Evolutionary conservation across 2,329 filamentous ascomycete species (phyloP).

Genomic region (Penicillium polonicum): DNA sequence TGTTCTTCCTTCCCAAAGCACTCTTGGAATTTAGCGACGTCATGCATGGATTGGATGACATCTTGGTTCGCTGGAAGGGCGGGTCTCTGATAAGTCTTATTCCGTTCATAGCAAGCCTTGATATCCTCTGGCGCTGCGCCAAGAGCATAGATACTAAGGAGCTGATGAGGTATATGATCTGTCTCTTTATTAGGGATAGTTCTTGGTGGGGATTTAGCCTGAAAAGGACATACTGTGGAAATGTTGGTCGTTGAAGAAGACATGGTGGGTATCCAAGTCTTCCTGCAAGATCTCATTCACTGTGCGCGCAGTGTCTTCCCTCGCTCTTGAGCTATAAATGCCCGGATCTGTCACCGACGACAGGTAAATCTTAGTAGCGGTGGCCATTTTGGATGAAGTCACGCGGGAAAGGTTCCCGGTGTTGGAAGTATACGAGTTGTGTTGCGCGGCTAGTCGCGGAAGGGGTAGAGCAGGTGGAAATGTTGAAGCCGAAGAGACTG

Average conservation of each 20-base stretch:
- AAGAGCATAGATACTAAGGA: slow-evolving; percentile 74
- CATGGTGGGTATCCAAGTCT: slow-evolving; percentile 71
- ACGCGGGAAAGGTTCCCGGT: background rate
- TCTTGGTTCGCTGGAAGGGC: slow-evolving; percentile 48
- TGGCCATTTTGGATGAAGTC: slow-evolving; percentile 45
- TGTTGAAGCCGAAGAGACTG: background rate
- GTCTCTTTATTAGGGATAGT: slow-evolving; percentile 5
- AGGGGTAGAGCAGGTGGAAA: background rate
- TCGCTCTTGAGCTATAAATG: slow-evolving; percentile 49
- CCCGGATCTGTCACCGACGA: slow-evolving; percentile 43
- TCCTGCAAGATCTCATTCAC: slow-evolving; percentile 69
- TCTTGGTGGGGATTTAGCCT: background rate
- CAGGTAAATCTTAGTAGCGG: slow-evolving; percentile 49
- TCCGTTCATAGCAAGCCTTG: slow-evolving; percentile 62
- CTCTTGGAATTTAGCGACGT: slow-evolving; percentile 56
- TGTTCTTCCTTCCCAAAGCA: slow-evolving; percentile 63
- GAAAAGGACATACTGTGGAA: slow-evolving; percentile 60
- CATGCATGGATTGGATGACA: slow-evolving; percentile 56
- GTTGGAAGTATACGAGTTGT: background rate
- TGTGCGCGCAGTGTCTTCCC: slow-evolving; percentile 60
- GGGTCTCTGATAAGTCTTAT: slow-evolving; percentile 65
- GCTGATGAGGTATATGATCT: slow-evolving; percentile 76
- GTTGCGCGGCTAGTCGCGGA: slow-evolving; percentile 1
- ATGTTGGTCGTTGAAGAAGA: slow-evolving; percentile 72
- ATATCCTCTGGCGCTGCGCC: slow-evolving; percentile 63